Percentiles rank a stretch among this genome's conserved stretches.
phyloP scores from a whole-genome alignment of 805 yeast genomes.

The Myxozyma nipponensis region DNA sequence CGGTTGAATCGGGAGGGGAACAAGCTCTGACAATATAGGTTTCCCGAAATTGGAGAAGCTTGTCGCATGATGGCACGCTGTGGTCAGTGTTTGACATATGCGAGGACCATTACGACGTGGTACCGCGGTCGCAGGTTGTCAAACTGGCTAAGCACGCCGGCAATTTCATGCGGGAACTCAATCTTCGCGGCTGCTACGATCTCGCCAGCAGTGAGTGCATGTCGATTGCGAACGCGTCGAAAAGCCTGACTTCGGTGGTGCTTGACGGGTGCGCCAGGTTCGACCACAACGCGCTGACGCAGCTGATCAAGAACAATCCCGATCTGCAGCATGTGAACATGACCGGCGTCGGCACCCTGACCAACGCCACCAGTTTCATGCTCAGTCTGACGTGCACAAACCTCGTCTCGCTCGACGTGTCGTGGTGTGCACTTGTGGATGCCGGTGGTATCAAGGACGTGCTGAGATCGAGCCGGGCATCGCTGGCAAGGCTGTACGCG shows the following conservation, averaged over 20 bases:
- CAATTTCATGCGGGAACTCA: constrained; percentile 12
- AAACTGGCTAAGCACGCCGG: constrained; percentile 8
- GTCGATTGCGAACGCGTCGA: constrained; percentile 5
- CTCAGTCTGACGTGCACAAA: constrained; percentile 11
- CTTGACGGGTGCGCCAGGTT: constrained; percentile 17
- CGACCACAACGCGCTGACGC: constrained; percentile 23
- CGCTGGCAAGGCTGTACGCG: constrained; percentile 6
- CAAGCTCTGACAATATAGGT: constrained; percentile 4
- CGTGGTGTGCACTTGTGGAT: constrained; percentile 10
- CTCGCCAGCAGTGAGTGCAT: constrained; percentile 4
- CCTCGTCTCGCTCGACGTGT: constrained; percentile 16
- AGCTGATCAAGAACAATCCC: constrained; percentile 9
- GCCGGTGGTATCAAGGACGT: constrained; percentile 16
- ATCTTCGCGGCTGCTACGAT: constrained; percentile 19
- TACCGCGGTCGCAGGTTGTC: constrained; percentile 10
- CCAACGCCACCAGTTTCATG: constrained; percentile 17
- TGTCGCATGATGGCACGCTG: constrained; percentile 21
- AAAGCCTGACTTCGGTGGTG: constrained; percentile 11
- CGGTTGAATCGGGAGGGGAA: too few species aligned
- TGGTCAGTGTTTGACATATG: constrained; percentile 19
- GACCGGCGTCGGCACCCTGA: constrained; percentile 8
- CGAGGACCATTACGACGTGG: constrained; percentile 1
- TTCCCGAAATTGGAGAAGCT: constrained; percentile 9
- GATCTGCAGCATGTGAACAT: constrained; percentile 6
- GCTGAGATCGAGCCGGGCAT: constrained; percentile 3